phyloP scores from a whole-genome alignment of 306 rosid genomes.

The Trifolium repens region DNA sequence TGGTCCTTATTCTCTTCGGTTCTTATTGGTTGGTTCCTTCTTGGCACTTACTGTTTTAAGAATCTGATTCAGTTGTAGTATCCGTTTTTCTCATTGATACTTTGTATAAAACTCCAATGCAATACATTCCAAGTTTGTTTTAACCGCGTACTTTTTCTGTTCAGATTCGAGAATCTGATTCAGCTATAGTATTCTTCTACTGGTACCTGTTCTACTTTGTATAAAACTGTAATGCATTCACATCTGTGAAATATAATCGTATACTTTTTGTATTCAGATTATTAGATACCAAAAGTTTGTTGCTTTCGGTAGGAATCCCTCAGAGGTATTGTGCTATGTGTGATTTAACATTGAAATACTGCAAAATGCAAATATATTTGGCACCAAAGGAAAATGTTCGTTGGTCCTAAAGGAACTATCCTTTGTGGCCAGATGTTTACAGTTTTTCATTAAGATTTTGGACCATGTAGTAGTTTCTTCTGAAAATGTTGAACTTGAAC shows the following conservation, averaged over 20 bases:
- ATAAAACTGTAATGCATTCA: conserved; percentile 35
- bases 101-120: conserved; percentile 39
- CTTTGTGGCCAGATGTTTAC: conserved; percentile 17
- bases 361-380: background rate
- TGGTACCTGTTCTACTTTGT: conserved; percentile 14
- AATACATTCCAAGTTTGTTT: conserved; percentile 22
- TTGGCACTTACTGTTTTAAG: conserved; percentile 86
- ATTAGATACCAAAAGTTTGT: conserved; percentile 13
- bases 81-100: conserved; percentile 18
- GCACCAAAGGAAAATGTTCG: background rate
- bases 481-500: background rate
- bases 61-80: conserved; percentile 75
- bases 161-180: conserved; percentile 62
- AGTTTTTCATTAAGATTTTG: conserved; percentile 13
- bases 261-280: conserved; percentile 1
- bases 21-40: conserved; percentile 89
- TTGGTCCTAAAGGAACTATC: conserved; percentile 5
- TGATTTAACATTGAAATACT: background rate
- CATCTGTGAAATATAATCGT: background rate
- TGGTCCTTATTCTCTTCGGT: conserved; percentile 57
- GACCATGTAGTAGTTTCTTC: background rate
- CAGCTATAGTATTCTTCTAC: conserved; percentile 56
- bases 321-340: background rate
- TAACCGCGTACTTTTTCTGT: background rate
- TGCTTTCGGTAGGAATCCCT: background rate